Percentiles rank a stretch among this genome's conserved stretches.
Conservation (phyloP, 352 stramenopile genomes). For the Globisporangium heterothallicum region DNA sequence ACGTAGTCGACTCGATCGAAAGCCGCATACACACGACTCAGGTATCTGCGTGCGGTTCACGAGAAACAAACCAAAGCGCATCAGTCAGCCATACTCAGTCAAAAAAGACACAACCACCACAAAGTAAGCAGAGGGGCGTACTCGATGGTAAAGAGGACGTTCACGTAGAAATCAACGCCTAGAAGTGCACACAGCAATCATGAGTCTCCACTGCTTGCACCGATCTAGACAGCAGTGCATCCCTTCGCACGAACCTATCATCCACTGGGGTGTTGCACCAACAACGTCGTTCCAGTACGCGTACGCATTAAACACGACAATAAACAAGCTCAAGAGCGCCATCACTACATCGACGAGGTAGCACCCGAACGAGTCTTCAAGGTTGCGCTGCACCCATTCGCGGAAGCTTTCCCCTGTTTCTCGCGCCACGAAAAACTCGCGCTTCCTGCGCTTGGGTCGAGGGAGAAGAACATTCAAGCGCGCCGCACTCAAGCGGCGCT, state of each 20-base stretch:
- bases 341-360: constrained; percentile 35
- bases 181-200: background rate
- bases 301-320: constrained; percentile 60
- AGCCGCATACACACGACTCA: constrained; percentile 52
- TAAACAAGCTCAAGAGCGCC: constrained; percentile 51
- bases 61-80: background rate
- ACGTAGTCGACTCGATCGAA: constrained; percentile 64
- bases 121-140: no score
- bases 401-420: constrained; percentile 40
- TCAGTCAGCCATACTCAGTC: background rate
- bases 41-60: constrained; percentile 22
- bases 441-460: constrained; percentile 24
- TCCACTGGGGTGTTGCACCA: constrained; percentile 23
- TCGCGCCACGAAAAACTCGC: constrained; percentile 28
- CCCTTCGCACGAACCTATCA: constrained; percentile 37
- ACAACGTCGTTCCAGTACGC: constrained; percentile 52
- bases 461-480: constrained; percentile 30
- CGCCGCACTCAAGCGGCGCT: constrained; percentile 22
- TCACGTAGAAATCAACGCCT: constrained; percentile 57
- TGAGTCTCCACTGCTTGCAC: no score
- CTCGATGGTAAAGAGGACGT: constrained; percentile 66
- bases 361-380: constrained; percentile 55
- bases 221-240: background rate
- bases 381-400: constrained; percentile 69
- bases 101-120: background rate